These are phyloP conservation scores for Cicer chorassanicum DNA, from an alignment of 306 rosid species.

Conservation along the genomic window DNA sequence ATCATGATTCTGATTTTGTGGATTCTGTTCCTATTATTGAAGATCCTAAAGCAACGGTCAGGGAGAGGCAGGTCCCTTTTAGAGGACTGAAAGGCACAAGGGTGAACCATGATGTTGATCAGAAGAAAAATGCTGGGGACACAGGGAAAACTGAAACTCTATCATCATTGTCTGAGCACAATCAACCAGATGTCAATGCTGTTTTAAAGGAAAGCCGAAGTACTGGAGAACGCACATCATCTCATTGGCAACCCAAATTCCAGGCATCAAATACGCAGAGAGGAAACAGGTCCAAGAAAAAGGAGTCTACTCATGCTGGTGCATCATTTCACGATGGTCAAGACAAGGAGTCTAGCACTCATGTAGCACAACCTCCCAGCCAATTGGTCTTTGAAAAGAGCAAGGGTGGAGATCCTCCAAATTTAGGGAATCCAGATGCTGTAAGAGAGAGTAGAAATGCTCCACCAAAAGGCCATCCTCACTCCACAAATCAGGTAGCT, in stretches of 20 bases:
- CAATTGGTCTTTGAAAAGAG: constrained; percentile 50
- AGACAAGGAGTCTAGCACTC: constrained; percentile 46
- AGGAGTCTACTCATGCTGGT: constrained; percentile 48
- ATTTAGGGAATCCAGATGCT: constrained; percentile 52
- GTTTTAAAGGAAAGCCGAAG: constrained; percentile 64
- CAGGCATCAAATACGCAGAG: constrained; percentile 60
- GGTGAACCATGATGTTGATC: constrained; percentile 62
- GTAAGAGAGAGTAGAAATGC: constrained; percentile 64
- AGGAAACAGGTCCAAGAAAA: constrained; percentile 49
- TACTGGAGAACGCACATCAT: constrained; percentile 60
- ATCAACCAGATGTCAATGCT: constrained; percentile 54
- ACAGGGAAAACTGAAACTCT: constrained; percentile 50
- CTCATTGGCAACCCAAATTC: constrained; percentile 91
- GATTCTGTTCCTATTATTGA: constrained; percentile 49
- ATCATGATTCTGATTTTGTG: constrained; percentile 51
- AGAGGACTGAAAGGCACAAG: constrained; percentile 63
- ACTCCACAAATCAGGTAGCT: constrained; percentile 56
- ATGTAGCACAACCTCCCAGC: constrained; percentile 51
- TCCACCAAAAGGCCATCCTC: constrained; percentile 61
- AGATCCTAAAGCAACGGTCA: constrained; percentile 61
- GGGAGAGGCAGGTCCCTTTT: constrained; percentile 62
- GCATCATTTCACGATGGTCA: constrained; percentile 42
- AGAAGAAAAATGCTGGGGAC: constrained; percentile 58
- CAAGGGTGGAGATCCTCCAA: constrained; percentile 53
- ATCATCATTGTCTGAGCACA: constrained; percentile 52